phyloP scores from a whole-genome alignment of 2,329 filamentous ascomycete species.

The Epichloe aotearoae region DNA sequence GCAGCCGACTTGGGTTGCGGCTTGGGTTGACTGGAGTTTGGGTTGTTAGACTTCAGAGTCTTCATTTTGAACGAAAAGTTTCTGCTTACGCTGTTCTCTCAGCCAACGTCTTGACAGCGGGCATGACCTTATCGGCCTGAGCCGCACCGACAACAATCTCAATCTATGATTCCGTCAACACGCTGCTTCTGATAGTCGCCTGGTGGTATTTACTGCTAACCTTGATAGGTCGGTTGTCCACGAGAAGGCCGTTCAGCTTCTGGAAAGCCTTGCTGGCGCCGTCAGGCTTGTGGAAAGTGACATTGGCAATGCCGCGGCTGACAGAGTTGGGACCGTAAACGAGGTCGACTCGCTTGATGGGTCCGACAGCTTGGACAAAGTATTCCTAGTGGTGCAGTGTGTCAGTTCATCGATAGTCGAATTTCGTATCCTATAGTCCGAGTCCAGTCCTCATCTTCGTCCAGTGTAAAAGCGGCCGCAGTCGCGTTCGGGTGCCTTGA shows the following conservation, averaged over 20 bases:
- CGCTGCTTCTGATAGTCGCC: background rate
- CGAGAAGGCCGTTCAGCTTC: constrained; percentile 74
- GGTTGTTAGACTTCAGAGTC: constrained; percentile 1
- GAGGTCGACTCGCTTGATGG: constrained; percentile 81
- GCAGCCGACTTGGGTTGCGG: constrained; percentile 69
- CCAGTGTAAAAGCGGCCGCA: constrained; percentile 9
- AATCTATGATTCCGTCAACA: constrained; percentile 42
- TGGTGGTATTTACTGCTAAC: constrained; percentile 26
- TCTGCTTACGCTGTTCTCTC: constrained; percentile 63
- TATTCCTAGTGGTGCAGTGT: constrained; percentile 73
- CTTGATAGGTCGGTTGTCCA: constrained; percentile 86
- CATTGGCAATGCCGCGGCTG: constrained; percentile 84
- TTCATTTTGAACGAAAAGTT: background rate
- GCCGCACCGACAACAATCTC: constrained; percentile 79
- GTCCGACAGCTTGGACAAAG: constrained; percentile 74
- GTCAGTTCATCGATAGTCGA: constrained; percentile 47
- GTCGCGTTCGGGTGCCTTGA: background rate
- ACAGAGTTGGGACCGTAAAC: constrained; percentile 86
- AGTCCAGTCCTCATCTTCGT: constrained; percentile 19
- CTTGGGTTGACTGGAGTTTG: constrained; percentile 17
- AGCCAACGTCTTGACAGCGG: constrained; percentile 56
- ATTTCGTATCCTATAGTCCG: constrained; percentile 9
- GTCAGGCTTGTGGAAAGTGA: constrained; percentile 70
- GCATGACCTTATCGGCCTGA: constrained; percentile 52
- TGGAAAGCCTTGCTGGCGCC: constrained; percentile 75